Percentiles rank a stretch among this genome's conserved stretches.
Evolutionary conservation across 2,329 filamentous ascomycete species (phyloP).

Genomic region (Colletotrichum destructivum): DNA sequence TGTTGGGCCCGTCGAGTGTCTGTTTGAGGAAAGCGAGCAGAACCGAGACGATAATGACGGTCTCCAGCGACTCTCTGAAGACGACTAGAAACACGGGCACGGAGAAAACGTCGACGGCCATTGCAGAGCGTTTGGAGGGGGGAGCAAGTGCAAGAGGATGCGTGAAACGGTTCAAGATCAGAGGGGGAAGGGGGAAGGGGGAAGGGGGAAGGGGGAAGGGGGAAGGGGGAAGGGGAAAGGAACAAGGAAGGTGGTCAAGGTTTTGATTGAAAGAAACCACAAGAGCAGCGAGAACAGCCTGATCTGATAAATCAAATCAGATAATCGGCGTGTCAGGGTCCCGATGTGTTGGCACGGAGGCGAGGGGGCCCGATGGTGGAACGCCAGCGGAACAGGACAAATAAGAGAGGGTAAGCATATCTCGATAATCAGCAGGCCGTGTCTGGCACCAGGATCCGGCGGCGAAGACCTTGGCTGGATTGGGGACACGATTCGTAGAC

Average conservation of each 20-base stretch:
- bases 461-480: not conserved
- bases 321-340: conserved; percentile 26
- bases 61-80: conserved; percentile 89
- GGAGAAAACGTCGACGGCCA: conserved; percentile 80
- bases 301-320: conserved; percentile 37
- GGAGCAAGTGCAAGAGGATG: not conserved
- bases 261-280: not conserved
- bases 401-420: conserved; percentile 19
- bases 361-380: conserved; percentile 10
- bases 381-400: conserved; percentile 16
- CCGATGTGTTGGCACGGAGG: conserved; percentile 1
- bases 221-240: too few species aligned
- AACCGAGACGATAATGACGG: conserved; percentile 88
- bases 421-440: conserved; percentile 32
- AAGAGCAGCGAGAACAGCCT: conserved; percentile 1
- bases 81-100: conserved; percentile 91
- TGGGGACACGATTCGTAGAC: not conserved
- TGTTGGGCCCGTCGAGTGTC: conserved; percentile 75
- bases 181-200: not conserved
- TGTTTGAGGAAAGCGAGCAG: conserved; percentile 89
- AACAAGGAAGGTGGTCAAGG: conserved; percentile 8
- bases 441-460: not conserved
- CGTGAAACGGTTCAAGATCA: not conserved
- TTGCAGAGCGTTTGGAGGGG: conserved; percentile 49
- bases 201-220: too few species aligned